Evolutionary conservation across 257 asterid species (phyloP), one percentile per base, ranked within the genome.

Genomic region (Solanum lignicaule): DNA sequence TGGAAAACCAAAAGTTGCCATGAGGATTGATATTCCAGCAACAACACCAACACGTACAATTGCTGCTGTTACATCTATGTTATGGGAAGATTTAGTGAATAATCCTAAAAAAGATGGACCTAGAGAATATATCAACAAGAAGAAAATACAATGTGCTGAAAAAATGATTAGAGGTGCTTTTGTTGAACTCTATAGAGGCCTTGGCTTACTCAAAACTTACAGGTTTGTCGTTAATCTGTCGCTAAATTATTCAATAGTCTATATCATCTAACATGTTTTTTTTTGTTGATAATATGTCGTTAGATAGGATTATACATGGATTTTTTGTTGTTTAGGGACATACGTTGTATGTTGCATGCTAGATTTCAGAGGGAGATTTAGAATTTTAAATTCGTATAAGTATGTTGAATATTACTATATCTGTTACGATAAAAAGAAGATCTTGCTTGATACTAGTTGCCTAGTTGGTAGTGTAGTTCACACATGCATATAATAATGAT

Each of bases 101-200:
- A 93, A 93, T 73, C 95, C 97, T 1, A 93, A 93, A 88, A 97
- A 94, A 85, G 94, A 91, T 27, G 92, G 93, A 8, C 83, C 89
- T 25, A 94, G 95, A 38, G 98, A 95, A 38, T 87, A 84, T 68
- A 89, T 94, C 48, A 94, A 92, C 86, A 86, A 94, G 18, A 94
- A 92, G 92, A 95, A 97, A 90, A 93, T 96, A 10, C 98, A 97
- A 83, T 92, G 94, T 87, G 98, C 99, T 43, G 98, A 96, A 66
- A 97, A 97, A 91, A 96, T 95, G 99, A 95, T 97, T 66, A 88
- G 99, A 90, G 94, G 96, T 83, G 99, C 97, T 41, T 96, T 94
- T 94, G 98, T 97, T 68, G 99, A 97, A 87, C 96, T 97, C 60
- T 95, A 96, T 58, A 91, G 95, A 71, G 99, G 99, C 87, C 98